Conservation (phyloP, 1,139 yeast species). For the Debaryomyces coudertii region DNA sequence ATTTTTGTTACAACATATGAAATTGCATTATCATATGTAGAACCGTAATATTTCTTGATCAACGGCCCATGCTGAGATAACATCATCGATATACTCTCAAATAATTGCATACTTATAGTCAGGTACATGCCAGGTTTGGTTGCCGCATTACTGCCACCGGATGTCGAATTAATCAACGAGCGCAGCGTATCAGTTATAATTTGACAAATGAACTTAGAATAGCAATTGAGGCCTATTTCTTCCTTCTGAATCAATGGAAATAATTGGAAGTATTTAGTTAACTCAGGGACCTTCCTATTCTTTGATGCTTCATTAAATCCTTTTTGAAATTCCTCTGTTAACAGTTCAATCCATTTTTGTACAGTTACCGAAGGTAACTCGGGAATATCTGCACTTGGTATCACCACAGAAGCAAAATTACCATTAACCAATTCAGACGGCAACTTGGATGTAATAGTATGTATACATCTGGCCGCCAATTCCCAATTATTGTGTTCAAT, state of each 20-base stretch:
- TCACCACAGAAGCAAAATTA: conserved; percentile 76
- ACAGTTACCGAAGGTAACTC: conserved; percentile 69
- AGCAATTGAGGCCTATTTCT: conserved; percentile 73
- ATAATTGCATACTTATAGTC: conserved; percentile 69
- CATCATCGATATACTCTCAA: conserved; percentile 84
- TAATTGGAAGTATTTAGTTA: conserved; percentile 79
- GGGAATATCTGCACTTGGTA: conserved; percentile 92
- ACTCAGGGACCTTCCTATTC: conserved; percentile 62
- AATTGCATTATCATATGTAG: conserved; percentile 55
- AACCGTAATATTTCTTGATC: conserved; percentile 71
- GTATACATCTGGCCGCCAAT: conserved; percentile 67
- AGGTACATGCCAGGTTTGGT: conserved; percentile 58
- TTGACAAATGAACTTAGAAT: conserved; percentile 82
- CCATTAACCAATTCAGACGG: conserved; percentile 61
- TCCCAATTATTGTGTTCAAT: conserved; percentile 72
- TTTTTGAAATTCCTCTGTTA: conserved; percentile 58
- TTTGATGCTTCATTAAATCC: conserved; percentile 75
- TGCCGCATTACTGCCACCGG: conserved; percentile 35
- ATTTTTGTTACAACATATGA: conserved; percentile 68
- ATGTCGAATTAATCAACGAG: conserved; percentile 48
- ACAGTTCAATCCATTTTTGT: conserved; percentile 57
- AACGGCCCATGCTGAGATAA: conserved; percentile 84
- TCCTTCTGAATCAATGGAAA: conserved; percentile 85
- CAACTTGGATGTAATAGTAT: conserved; percentile 51
- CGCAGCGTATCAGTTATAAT: conserved; percentile 82